Evolutionary conservation across 2,329 filamentous ascomycete genomes (phyloP), one percentile per base, ranked within the genome.

Genomic region (Hortaea werneckii): DNA sequence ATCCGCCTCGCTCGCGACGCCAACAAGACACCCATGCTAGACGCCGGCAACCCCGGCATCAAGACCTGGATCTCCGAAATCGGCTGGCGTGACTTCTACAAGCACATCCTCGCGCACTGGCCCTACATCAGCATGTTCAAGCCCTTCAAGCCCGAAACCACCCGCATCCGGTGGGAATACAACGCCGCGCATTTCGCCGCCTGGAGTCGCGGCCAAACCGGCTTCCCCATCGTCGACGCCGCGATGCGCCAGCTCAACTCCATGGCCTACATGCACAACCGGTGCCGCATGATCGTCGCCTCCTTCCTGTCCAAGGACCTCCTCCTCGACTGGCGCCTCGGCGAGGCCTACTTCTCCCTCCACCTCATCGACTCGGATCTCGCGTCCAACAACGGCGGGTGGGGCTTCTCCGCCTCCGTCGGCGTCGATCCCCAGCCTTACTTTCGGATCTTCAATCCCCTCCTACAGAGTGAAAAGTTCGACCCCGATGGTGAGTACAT

Each of bases 71-170:
- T 92, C 52, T 81, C 81, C 44, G 87, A 94, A 63, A 74, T 94
- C 3, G 87, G 85, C 0, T 92, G 87, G 87, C 73, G 87, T 10
- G 87, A 94, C 58, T 94, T 94, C 58, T 94, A 94, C 67, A 87
- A 82, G 58, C 85, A 92, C 61, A 85, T 95, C 3, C 67, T 95
- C 5, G 85, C 82, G 0, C 71, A 89, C 49, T 94, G 87, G 86
- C 89, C 89, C 0, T 89, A 88, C 56, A 72, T 88, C 5, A 87
- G 79, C 60, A 85, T 86, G 82, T 79, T 79, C 64, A 84, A 85
- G 54, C 80, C 81, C 1, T 85, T 84, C 73, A 94, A 95, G 58
- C 84, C 83, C 32, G 85, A 89, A 57, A 92, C 87, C 65, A 80
- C 84, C 39, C 82, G 89, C 55, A 82, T 95, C 41, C 67, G 77